Base-by-base conservation (phyloP, 176 grass and related monocot genomes). In the Oryza punctata region DNA sequence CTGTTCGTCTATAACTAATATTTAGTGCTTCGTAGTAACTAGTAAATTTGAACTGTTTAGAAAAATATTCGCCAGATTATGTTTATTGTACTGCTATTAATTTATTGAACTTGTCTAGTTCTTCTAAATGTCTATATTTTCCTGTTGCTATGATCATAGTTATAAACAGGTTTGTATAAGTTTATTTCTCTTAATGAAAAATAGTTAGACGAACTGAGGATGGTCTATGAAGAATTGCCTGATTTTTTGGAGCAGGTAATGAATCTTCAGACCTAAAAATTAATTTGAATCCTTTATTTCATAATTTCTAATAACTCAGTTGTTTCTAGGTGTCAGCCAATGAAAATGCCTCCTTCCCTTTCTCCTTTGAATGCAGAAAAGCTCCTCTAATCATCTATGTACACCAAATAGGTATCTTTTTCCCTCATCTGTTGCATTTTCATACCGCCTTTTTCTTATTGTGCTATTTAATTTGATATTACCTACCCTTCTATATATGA, bases 151-250 rank as follows among this genome's bases (percentile, higher is more conserved):
- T 74, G 38, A 29, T 46, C 40, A 80, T 45, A 63, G 38, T 81
- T 81, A 70, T 40, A 16, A 35, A 50, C n/a, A 80, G 3, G 18
- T 23, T 63, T 82, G 37, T 81, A 52, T 88, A 78, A 87, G 63
- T 32, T 35, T 35, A 66, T 72, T 38, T 69, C 32, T 85, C 24
- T 75, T 85, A 76, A 24, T 75, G 67, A 65, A 50, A 44, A 80
- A 64, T 68, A 98, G 95, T 73, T 98, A 63, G 92, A 98, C 86
- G 95, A 98, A 83, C 84, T 98, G 67, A 90, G 95, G 81, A 91
- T 90, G 87, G 87, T 98, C 37, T 95, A 93, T 90, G 95, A 98
- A 82, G 88, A 80, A 78, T 87, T 98, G 69, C 95, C 95, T 37
- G 92, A 95, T 68, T 92, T 98, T 67, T 83, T 98, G 63, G 91